Conservation (phyloP, 2,329 filamentous ascomycete species). For the Fusarium dlaminii region DNA sequence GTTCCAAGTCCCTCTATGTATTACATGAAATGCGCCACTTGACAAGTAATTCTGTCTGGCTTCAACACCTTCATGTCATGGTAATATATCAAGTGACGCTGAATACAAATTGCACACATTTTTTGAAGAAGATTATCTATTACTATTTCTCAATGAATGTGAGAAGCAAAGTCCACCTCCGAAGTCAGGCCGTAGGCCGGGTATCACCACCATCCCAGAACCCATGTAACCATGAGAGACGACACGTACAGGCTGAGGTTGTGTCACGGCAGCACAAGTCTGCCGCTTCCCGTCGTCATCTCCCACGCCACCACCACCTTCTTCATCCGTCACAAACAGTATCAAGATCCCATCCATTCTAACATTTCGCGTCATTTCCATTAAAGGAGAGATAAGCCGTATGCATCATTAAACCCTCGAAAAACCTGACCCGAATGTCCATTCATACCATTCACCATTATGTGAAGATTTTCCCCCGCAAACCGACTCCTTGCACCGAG, state of each 20-base stretch:
- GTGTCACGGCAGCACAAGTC: conserved; percentile 13
- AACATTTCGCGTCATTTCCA: conserved; percentile 46
- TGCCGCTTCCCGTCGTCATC: conserved; percentile 16
- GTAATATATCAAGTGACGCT: not conserved
- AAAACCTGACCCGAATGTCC: conserved; percentile 44
- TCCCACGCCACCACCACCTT: conserved; percentile 19
- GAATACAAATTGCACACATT: not conserved
- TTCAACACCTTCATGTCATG: not conserved
- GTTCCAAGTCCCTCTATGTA: not conserved
- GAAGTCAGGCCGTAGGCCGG: conserved; percentile 37
- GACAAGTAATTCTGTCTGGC: not conserved
- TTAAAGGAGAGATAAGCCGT: conserved; percentile 50
- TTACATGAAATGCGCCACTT: not conserved
- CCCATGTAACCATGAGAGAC: conserved; percentile 27
- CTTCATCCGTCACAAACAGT: conserved; percentile 21
- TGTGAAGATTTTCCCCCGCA: conserved; percentile 41
- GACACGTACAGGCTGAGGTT: not conserved
- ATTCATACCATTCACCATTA: conserved; percentile 42
- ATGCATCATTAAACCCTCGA: conserved; percentile 47
- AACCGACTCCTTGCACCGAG: conserved; percentile 33
- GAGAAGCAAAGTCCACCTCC: conserved; percentile 42
- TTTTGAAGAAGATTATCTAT: conserved; percentile 43
- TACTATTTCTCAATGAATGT: conserved; percentile 45
- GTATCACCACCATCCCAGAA: conserved; percentile 39
- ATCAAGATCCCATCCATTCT: conserved; percentile 37